Evolutionary conservation across 2,329 filamentous ascomycete genomes (phyloP).

Genomic region (Teratosphaeria viscida): DNA sequence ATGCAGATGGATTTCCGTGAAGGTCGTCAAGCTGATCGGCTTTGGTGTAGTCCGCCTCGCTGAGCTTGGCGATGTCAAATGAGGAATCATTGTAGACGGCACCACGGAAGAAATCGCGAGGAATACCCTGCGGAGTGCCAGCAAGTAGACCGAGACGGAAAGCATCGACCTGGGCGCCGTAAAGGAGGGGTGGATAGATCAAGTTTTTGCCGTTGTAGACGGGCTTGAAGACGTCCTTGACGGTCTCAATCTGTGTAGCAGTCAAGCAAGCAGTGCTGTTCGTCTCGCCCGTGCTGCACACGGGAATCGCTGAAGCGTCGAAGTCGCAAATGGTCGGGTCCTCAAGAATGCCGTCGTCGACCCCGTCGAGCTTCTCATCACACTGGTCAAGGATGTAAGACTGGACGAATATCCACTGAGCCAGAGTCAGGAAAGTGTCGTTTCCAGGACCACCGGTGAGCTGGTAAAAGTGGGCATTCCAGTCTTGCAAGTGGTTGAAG

Average conservation of each 20-base stretch:
- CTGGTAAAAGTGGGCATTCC: conserved; percentile 32
- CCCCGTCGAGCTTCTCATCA: conserved; percentile 40
- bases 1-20: conserved; percentile 32
- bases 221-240: conserved; percentile 33
- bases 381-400: conserved; percentile 39
- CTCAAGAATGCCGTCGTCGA: conserved; percentile 39
- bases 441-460: conserved; percentile 27
- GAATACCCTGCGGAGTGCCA: conserved; percentile 33
- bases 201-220: conserved; percentile 30
- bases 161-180: conserved; percentile 34
- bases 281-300: conserved; percentile 15
- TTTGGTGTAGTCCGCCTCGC: conserved; percentile 31
- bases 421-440: conserved; percentile 30
- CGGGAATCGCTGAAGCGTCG: conserved; percentile 26
- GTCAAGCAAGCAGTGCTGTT: conserved; percentile 34
- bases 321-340: conserved; percentile 35
- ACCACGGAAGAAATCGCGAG: conserved; percentile 40
- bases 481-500: conserved; percentile 34
- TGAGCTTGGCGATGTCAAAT: conserved; percentile 32
- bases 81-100: conserved; percentile 36
- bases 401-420: conserved; percentile 34
- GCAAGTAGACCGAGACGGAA: conserved; percentile 29
- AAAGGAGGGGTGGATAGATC: conserved; percentile 41
- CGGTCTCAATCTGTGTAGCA: conserved; percentile 32
- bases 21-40: conserved; percentile 28